Conservation (phyloP, 2,329 filamentous ascomycete genomes). For the Neocatenulostroma microsporum region DNA sequence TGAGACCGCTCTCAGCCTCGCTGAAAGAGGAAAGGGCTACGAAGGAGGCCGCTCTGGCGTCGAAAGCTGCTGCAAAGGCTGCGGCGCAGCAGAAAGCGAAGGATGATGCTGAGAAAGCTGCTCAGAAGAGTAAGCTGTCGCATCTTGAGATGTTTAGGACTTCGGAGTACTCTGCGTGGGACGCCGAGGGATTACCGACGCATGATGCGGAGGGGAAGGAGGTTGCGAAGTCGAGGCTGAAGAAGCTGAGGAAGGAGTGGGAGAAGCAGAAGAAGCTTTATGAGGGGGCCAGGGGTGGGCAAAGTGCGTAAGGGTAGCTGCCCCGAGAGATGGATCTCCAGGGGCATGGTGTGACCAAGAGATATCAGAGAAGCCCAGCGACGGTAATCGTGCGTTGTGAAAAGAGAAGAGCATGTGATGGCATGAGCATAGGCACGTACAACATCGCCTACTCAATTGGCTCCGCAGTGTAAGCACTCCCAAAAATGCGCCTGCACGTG, state of each 20-base stretch:
- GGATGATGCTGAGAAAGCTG: constrained; percentile 41
- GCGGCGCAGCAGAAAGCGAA: constrained; percentile 47
- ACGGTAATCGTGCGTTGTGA: too few relatives aligned
- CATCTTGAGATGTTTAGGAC: constrained; percentile 53
- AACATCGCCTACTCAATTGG: too few relatives aligned
- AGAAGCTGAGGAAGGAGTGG: constrained; percentile 85
- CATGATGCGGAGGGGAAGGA: constrained; percentile 71
- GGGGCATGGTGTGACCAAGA: constrained; percentile 4
- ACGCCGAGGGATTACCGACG: constrained; percentile 70
- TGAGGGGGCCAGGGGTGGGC: constrained; percentile 48
- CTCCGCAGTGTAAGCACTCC: too few relatives aligned
- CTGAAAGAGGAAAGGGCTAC: constrained; percentile 45
- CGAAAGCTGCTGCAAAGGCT: constrained; percentile 39
- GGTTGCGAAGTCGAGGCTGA: constrained; percentile 67
- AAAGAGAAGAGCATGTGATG: too few relatives aligned
- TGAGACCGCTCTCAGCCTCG: constrained; percentile 53
- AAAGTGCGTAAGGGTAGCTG: too few relatives aligned
- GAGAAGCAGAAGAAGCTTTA: constrained; percentile 81
- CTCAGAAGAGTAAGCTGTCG: constrained; percentile 51
- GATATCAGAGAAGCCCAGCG: too few relatives aligned
- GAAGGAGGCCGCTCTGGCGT: constrained; percentile 48
- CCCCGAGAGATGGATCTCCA: too few relatives aligned
- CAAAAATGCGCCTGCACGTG: too few relatives aligned
- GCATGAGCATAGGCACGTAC: too few relatives aligned
- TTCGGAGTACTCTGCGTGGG: constrained; percentile 66